phyloP scores from a whole-genome alignment of 2,329 filamentous ascomycete species.

The Calonectria montana region DNA sequence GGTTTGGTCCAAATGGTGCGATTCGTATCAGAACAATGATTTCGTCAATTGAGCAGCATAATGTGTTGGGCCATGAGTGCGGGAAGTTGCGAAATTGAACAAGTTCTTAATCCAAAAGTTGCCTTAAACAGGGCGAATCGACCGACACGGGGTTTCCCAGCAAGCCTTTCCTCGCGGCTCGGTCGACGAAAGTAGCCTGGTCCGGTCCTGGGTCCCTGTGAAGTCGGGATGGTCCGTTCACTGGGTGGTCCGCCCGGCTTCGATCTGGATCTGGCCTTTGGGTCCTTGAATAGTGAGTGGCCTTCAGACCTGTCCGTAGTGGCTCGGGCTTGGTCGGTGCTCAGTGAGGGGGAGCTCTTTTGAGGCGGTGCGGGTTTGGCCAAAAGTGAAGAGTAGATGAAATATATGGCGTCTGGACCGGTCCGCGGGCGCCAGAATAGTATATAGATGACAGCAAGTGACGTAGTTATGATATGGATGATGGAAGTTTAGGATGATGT shows the following conservation, averaged over 20 bases:
- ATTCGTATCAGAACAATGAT: not conserved
- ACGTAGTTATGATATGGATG: not conserved
- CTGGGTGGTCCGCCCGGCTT: slow-evolving; percentile 36
- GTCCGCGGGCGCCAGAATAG: not conserved
- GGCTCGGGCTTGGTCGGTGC: slow-evolving; percentile 34
- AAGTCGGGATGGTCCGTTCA: slow-evolving; percentile 38
- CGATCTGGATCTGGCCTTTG: slow-evolving; percentile 40
- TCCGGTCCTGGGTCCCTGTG: slow-evolving; percentile 26
- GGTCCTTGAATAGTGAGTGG: slow-evolving; percentile 24
- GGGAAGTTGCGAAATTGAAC: not conserved
- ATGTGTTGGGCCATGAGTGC: not conserved
- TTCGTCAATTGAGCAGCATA: not conserved
- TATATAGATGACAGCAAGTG: not conserved
- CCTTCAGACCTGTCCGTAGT: slow-evolving; percentile 30
- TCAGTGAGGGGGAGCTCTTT: slow-evolving; percentile 27
- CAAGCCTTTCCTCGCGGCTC: slow-evolving; percentile 29
- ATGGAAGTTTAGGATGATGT: not conserved
- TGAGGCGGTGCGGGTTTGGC: slow-evolving; percentile 22
- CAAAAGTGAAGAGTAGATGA: slow-evolving; percentile 23
- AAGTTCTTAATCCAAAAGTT: not conserved
- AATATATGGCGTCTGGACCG: not conserved
- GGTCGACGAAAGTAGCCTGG: slow-evolving; percentile 43
- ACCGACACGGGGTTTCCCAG: slow-evolving; percentile 35
- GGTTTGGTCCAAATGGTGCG: not conserved
- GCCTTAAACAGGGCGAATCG: slow-evolving; percentile 30